Evolutionary conservation across 2,329 filamentous ascomycete genomes (phyloP).

Genomic region (Immersiporthe knoxdaviesiana): DNA sequence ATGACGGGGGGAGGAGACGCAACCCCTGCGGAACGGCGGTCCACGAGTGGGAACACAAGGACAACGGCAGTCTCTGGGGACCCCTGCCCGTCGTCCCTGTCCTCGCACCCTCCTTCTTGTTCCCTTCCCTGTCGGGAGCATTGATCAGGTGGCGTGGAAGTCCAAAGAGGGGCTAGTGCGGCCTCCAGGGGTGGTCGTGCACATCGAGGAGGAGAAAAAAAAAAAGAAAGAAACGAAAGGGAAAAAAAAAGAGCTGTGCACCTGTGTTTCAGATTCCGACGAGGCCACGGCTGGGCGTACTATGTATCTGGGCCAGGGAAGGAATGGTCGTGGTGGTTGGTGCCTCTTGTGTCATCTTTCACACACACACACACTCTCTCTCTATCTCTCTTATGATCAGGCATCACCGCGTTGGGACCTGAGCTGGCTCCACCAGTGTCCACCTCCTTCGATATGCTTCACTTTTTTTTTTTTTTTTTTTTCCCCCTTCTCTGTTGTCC

Average conservation of each 20-base stretch:
- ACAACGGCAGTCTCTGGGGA: background rate
- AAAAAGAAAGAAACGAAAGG: too few relatives aligned
- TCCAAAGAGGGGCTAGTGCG: constrained; percentile 25
- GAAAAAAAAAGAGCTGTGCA: constrained; percentile 6
- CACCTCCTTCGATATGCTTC: background rate
- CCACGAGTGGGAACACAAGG: background rate
- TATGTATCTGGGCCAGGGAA: background rate
- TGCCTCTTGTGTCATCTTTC: background rate
- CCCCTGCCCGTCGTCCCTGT: background rate
- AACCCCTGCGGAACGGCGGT: constrained; percentile 1
- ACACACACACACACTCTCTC: background rate
- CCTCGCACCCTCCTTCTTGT: background rate
- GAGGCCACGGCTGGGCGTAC: background rate
- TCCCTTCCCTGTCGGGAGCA: background rate
- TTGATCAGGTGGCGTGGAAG: constrained; percentile 17
- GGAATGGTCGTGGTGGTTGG: background rate
- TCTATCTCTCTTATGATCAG: too few relatives aligned
- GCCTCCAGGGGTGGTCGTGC: constrained; percentile 9
- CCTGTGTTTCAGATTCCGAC: constrained; percentile 14
- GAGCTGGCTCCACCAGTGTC: background rate
- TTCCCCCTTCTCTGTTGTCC: too few relatives aligned
- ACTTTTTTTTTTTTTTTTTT: too few relatives aligned
- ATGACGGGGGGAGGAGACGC: background rate
- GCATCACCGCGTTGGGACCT: background rate
- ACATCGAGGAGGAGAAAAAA: background rate